These are phyloP conservation scores for Diphasiastrum complanatum DNA, from an alignment of 83 land plant genomes.

Conservation along the genomic window DNA sequence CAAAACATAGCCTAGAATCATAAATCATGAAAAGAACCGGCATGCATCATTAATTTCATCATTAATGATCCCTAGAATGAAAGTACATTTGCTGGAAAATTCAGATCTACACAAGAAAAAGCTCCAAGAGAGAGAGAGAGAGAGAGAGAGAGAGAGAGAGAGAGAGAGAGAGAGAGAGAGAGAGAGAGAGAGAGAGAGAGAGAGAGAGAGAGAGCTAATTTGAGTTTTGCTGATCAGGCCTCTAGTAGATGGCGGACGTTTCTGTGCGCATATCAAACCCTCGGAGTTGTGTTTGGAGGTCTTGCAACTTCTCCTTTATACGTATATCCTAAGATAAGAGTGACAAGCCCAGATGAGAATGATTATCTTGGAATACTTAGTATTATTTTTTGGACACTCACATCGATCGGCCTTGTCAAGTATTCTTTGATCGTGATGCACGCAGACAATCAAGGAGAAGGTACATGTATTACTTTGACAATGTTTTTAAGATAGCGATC, in stretches of 20 bases:
- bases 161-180: no score
- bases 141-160: no score
- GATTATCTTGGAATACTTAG: constrained; percentile 12
- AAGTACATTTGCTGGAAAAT: no score
- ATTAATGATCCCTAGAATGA: no score
- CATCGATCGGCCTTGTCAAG: constrained; percentile 15
- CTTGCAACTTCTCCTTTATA: constrained; percentile 14
- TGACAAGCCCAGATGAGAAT: neutral
- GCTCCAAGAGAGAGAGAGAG: no score
- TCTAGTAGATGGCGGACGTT: neutral
- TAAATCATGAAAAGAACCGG: no score
- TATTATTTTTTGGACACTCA: constrained; percentile 20
- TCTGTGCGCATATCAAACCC: constrained; percentile 13
- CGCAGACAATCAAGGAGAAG: constrained; percentile 16
- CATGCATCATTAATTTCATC: no score
- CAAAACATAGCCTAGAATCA: no score
- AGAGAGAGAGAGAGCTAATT: no score
- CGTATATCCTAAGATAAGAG: constrained; percentile 1
- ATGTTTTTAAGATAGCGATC: neutral
- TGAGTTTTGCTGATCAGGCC: neutral
- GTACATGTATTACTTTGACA: neutral
- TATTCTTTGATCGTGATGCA: constrained; percentile 11
- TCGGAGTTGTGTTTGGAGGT: constrained; percentile 14
- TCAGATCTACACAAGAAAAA: no score
- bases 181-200: no score